Percentiles rank a stretch among this genome's conserved stretches.
Conservation (phyloP, 768 basidiomycete species). For the Mycena sanguinolenta region DNA sequence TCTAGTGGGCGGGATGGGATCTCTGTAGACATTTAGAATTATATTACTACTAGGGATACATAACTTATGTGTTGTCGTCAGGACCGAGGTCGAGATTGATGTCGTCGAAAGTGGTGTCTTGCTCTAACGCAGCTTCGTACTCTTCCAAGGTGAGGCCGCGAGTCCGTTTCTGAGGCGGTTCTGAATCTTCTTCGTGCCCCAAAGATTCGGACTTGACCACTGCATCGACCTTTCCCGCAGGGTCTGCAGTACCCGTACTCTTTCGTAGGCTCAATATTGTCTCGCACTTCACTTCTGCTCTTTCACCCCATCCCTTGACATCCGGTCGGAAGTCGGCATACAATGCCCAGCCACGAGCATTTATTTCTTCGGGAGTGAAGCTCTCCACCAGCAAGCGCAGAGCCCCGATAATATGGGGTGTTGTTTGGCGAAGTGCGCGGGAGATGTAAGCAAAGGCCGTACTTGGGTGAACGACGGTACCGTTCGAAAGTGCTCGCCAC, state of each 20-base stretch:
- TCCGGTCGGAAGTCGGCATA: slow-evolving; percentile 91
- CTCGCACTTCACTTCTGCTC: slow-evolving; percentile 78
- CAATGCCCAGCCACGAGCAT: slow-evolving; percentile 77
- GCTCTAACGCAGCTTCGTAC: slow-evolving; percentile 65
- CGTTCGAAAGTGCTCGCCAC: slow-evolving; percentile 88
- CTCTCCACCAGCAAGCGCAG: slow-evolving; percentile 76
- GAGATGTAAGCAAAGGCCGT: slow-evolving; percentile 89
- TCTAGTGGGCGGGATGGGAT: slow-evolving; percentile 12
- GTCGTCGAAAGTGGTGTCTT: slow-evolving; percentile 61
- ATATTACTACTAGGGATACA: slow-evolving; percentile 37
- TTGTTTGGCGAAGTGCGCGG: slow-evolving; percentile 83
- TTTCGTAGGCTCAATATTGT: slow-evolving; percentile 74
- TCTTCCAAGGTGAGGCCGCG: slow-evolving; percentile 61
- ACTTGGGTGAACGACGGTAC: slow-evolving; percentile 76
- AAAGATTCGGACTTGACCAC: slow-evolving; percentile 38
- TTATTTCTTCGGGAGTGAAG: slow-evolving; percentile 70
- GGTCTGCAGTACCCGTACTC: slow-evolving; percentile 34
- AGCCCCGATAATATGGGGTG: slow-evolving; percentile 83
- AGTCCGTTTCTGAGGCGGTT: slow-evolving; percentile 56
- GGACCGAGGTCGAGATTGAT: slow-evolving; percentile 53
- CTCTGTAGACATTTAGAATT: slow-evolving; percentile 35
- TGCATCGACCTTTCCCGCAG: slow-evolving; percentile 27
- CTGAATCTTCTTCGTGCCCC: slow-evolving; percentile 36
- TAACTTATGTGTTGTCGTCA: slow-evolving; percentile 36
- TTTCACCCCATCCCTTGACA: slow-evolving; percentile 87